phyloP scores from a whole-genome alignment of 306 rosid species.

The Alnus rubra region DNA sequence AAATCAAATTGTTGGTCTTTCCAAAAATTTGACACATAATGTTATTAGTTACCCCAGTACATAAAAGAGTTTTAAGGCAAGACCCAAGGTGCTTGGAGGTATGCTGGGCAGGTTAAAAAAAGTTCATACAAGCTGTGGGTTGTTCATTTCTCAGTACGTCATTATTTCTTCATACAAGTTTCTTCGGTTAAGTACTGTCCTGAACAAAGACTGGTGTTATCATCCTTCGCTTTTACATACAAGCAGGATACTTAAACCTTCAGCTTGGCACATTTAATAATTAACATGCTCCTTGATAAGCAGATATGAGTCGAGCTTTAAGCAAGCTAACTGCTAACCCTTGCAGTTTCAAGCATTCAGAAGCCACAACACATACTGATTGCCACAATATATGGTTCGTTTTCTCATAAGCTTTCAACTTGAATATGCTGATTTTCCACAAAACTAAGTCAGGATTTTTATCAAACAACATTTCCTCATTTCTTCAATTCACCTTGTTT shows the following conservation, averaged over 20 bases:
- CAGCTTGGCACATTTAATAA: not conserved
- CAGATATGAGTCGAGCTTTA: not conserved
- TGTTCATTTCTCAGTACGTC: not conserved
- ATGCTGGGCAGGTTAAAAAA: not conserved
- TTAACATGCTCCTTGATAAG: not conserved
- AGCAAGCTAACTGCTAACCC: too few relatives aligned
- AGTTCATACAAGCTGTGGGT: not conserved
- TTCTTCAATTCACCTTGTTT: not conserved
- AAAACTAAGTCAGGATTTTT: not conserved
- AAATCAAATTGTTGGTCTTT: not conserved
- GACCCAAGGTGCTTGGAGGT: constrained; percentile 1
- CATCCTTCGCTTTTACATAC: not conserved
- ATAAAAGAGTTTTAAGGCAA: constrained; percentile 6
- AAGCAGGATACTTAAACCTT: not conserved
- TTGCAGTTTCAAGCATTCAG: not conserved
- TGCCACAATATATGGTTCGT: not conserved
- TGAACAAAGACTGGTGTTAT: not conserved
- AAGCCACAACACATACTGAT: not conserved
- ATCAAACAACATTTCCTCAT: constrained; percentile 6
- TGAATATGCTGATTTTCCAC: not conserved
- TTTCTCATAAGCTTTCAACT: not conserved
- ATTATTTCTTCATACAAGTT: not conserved
- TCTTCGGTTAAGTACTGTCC: not conserved
- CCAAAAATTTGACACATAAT: constrained; percentile 5
- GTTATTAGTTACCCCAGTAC: constrained; percentile 5